Evolutionary conservation across 306 rosid species (phyloP), one percentile per base, ranked within the genome.

Genomic region (Dalbergia cultrata): DNA sequence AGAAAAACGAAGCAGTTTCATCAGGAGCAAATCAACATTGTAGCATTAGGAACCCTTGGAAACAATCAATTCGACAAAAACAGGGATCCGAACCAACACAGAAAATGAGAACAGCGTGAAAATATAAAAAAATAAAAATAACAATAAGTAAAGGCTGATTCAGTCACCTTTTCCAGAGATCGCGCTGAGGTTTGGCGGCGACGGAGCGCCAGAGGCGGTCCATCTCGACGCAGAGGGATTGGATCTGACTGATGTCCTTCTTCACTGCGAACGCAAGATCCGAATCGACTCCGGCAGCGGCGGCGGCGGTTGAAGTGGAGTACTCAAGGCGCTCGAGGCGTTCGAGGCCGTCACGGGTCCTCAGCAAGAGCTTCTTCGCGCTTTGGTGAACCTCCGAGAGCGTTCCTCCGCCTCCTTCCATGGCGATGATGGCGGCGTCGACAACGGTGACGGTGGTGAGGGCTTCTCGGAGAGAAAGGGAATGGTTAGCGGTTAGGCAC

Each of bases 171-270:
- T 79, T 90, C 95, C 95, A 90, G 81, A 88, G 92, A 88, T 92
- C 95, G 65, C 95, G 95, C 17, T 92, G 89, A 70, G 95, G 72
- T 73, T 89, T 90, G 44, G 90, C 87, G 11, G 85, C 79, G 7
- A 89, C 85, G 10, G 93, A 88, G 41, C 92, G 92, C 89, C 91
- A 95, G 67, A 93, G 94, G 1, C 95, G 89, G 3, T 92, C 95
- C 95, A 95, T 91, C 75, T 95, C 90, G 39, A 78, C 85, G 80
- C 97, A 95, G 69, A 89, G 94, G 13, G 97, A 95, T 45, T 85
- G 97, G 90, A 91, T 84, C 90, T 92, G 92, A 53, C 84, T 53
- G 63, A 95, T 88, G 35, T 94, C 93, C 14, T 78, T 89, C 5
- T 5, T 35, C 6, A 35, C 6, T 2, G 22, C 22, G 22, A 21